Conservation (phyloP, 345 rosid species). For the Iberis pinnata region DNA sequence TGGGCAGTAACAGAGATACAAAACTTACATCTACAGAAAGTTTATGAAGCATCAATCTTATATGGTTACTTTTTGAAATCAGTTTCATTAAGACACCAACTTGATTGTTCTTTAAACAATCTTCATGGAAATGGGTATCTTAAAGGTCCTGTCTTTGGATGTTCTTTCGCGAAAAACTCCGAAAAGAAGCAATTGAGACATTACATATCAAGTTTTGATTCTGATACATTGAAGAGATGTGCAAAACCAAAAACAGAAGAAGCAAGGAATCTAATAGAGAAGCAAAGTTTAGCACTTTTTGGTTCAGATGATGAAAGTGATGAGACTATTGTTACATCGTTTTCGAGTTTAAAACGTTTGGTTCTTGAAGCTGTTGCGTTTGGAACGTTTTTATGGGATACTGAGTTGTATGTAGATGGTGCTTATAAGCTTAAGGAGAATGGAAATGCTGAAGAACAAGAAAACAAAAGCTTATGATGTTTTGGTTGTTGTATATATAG, state of each 20-base stretch:
- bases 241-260: conserved; percentile 64
- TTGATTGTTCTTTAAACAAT: conserved; percentile 46
- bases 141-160: conserved; percentile 45
- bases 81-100: conserved; percentile 57
- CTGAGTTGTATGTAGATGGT: conserved; percentile 56
- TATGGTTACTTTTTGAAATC: conserved; percentile 89
- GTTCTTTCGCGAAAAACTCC: conserved; percentile 18
- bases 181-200: conserved; percentile 40
- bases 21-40: conserved; percentile 38
- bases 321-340: conserved; percentile 61
- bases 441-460: conserved; percentile 27
- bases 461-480: conserved; percentile 25
- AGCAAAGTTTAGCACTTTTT: conserved; percentile 65
- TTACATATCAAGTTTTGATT: conserved; percentile 62
- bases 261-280: conserved; percentile 60
- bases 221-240: conserved; percentile 58
- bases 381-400: conserved; percentile 92
- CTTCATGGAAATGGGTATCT: conserved; percentile 29
- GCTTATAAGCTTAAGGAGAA: conserved; percentile 60
- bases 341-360: conserved; percentile 78
- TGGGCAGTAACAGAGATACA: conserved; percentile 78
- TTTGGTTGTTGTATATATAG: too few species aligned
- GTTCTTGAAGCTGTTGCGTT: conserved; percentile 88
- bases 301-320: conserved; percentile 46
- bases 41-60: conserved; percentile 60